Evolutionary conservation across 768 basidiomycete species (phyloP).

Genomic region (Termitomyces bulborhizus): DNA sequence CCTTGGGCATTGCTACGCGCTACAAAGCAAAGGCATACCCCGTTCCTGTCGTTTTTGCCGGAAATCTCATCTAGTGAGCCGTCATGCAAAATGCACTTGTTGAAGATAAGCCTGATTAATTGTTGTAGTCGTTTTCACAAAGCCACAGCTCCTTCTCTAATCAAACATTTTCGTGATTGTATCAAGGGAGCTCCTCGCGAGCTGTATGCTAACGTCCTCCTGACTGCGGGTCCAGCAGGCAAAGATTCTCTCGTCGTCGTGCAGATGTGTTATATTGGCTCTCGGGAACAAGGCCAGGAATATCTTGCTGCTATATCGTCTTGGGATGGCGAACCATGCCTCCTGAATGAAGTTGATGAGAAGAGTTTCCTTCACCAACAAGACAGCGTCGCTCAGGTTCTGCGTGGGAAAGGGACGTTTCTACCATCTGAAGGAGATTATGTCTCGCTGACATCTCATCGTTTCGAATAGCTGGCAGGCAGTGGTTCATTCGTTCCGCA

Average conservation of each 20-base stretch:
- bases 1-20: slow-evolving; percentile 81
- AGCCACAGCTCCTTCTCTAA: slow-evolving; percentile 80
- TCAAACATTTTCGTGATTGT: slow-evolving; percentile 91
- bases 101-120: neutral
- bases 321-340: slow-evolving; percentile 83
- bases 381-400: slow-evolving; percentile 84
- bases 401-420: slow-evolving; percentile 71
- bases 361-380: slow-evolving; percentile 88
- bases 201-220: slow-evolving; percentile 83
- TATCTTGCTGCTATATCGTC: slow-evolving; percentile 75
- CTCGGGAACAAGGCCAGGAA: slow-evolving; percentile 67
- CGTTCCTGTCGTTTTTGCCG: slow-evolving; percentile 86
- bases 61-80: slow-evolving; percentile 86
- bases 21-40: slow-evolving; percentile 88
- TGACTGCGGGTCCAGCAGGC: slow-evolving; percentile 84
- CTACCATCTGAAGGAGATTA: neutral
- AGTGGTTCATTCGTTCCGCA: slow-evolving; percentile 89
- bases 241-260: slow-evolving; percentile 85
- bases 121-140: slow-evolving; percentile 71
- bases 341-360: slow-evolving; percentile 88
- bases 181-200: slow-evolving; percentile 84
- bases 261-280: slow-evolving; percentile 87
- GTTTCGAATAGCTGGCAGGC: slow-evolving; percentile 53
- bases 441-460: neutral
- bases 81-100: neutral